phyloP scores from a whole-genome alignment of 2,329 filamentous ascomycete genomes.

The Cadophora luteo-olivacea region DNA sequence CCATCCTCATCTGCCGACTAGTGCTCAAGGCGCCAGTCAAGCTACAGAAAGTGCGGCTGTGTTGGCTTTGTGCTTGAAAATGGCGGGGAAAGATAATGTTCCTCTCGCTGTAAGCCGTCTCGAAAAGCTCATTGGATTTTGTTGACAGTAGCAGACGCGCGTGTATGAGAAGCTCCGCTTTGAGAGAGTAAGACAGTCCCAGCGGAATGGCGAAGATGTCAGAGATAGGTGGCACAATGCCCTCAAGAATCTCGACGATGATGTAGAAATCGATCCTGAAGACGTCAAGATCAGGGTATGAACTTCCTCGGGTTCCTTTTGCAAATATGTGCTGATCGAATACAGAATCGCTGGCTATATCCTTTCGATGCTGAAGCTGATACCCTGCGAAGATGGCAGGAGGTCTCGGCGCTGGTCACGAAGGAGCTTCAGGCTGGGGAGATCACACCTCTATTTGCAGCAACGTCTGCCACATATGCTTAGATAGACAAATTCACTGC shows the following conservation, averaged over 20 bases:
- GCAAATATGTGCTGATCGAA: slow-evolving; percentile 15
- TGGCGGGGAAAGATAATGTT: slow-evolving; percentile 50
- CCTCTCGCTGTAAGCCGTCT: slow-evolving; percentile 46
- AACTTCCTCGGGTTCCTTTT: too few relatives aligned
- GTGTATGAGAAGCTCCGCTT: slow-evolving; percentile 53
- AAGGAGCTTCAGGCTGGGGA: slow-evolving; percentile 47
- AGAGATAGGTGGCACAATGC: slow-evolving; percentile 53
- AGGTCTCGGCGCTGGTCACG: slow-evolving; percentile 47
- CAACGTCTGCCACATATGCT: not conserved
- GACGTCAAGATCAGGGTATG: slow-evolving; percentile 51
- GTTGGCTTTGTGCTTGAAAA: slow-evolving; percentile 52
- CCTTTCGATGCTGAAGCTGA: slow-evolving; percentile 54
- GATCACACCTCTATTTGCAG: slow-evolving; percentile 48
- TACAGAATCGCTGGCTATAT: slow-evolving; percentile 54
- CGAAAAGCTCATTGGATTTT: not conserved
- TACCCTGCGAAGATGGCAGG: slow-evolving; percentile 50
- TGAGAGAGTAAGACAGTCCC: slow-evolving; percentile 48
- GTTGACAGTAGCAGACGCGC: slow-evolving; percentile 45
- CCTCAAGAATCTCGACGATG: slow-evolving; percentile 49
- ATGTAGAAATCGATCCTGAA: slow-evolving; percentile 53
- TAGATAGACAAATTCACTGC: not conserved
- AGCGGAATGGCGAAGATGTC: slow-evolving; percentile 53
- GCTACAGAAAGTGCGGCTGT: slow-evolving; percentile 59
- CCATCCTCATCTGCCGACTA: slow-evolving; percentile 60
- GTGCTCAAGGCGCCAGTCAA: slow-evolving; percentile 59